Evolutionary conservation across 768 basidiomycete genomes (phyloP).

Genomic region (Coprinellus micaceus): DNA sequence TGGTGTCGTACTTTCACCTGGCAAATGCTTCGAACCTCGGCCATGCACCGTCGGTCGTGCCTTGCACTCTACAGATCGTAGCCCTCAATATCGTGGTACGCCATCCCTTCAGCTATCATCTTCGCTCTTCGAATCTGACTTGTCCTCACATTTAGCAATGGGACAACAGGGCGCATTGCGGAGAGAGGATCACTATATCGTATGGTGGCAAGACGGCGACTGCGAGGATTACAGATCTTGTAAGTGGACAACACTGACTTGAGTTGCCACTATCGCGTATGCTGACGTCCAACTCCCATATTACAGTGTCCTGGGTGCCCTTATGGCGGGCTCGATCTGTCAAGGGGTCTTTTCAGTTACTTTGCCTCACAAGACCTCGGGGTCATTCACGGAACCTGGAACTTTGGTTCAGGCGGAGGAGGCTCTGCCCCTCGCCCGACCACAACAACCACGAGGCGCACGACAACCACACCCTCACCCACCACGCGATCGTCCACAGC

Average conservation of each 20-base stretch:
- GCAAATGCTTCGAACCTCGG: too few species aligned
- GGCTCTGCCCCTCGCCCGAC: conserved; percentile 20
- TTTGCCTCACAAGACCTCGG: conserved; percentile 44
- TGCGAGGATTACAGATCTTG: conserved; percentile 64
- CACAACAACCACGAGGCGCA: neutral
- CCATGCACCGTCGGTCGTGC: too few species aligned
- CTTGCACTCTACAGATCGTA: conserved; percentile 41
- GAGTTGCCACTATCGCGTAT: neutral
- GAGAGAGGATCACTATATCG: conserved; percentile 57
- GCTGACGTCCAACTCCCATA: neutral
- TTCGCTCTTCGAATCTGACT: neutral
- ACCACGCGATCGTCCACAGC: conserved; percentile 8
- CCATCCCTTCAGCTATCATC: neutral
- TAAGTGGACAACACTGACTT: conserved; percentile 21
- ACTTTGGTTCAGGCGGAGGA: conserved; percentile 20
- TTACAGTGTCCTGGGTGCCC: conserved; percentile 62
- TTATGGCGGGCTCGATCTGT: conserved; percentile 58
- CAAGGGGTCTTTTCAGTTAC: conserved; percentile 51
- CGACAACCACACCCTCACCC: conserved; percentile 11
- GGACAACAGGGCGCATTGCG: conserved; percentile 49
- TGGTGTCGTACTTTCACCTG: neutral
- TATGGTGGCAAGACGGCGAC: conserved; percentile 52
- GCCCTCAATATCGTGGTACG: conserved; percentile 40
- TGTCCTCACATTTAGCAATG: conserved; percentile 44
- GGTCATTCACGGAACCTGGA: conserved; percentile 50